These are phyloP conservation scores for Aspergillus pseudonomiae DNA, from an alignment of 2,329 filamentous ascomycete species.

Conservation along the genomic window DNA sequence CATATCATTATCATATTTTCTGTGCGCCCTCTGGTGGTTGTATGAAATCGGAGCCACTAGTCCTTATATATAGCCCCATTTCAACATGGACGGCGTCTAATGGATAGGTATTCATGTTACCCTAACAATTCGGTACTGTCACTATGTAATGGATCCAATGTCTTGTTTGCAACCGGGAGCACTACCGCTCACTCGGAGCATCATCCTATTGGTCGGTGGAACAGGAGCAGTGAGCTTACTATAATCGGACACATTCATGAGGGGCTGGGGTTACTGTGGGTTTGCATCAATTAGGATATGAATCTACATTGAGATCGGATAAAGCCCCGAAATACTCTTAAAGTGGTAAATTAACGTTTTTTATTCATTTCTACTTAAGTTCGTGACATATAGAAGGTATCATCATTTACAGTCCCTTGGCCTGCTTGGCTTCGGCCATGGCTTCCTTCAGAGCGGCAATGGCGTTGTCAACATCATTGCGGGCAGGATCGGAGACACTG, in stretches of 20 bases:
- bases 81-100: background rate
- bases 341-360: background rate
- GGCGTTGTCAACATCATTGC: slow-evolving; percentile 82
- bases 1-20: background rate
- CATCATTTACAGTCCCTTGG: slow-evolving; percentile 45
- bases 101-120: too few relatives aligned
- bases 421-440: slow-evolving; percentile 72
- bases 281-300: background rate
- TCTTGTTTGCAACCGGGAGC: background rate
- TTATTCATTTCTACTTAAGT: background rate
- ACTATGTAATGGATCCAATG: background rate
- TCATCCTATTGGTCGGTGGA: background rate
- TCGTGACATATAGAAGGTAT: background rate
- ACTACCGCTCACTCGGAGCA: background rate
- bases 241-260: background rate
- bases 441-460: slow-evolving; percentile 75
- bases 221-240: too few relatives aligned
- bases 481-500: slow-evolving; percentile 77
- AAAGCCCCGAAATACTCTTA: background rate
- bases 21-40: background rate
- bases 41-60: background rate
- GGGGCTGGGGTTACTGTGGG: background rate
- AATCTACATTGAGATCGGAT: background rate
- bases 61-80: background rate
- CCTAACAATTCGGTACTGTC: too few relatives aligned